Base-by-base conservation (phyloP, 306 rosid species). In the Medicago arabica region DNA sequence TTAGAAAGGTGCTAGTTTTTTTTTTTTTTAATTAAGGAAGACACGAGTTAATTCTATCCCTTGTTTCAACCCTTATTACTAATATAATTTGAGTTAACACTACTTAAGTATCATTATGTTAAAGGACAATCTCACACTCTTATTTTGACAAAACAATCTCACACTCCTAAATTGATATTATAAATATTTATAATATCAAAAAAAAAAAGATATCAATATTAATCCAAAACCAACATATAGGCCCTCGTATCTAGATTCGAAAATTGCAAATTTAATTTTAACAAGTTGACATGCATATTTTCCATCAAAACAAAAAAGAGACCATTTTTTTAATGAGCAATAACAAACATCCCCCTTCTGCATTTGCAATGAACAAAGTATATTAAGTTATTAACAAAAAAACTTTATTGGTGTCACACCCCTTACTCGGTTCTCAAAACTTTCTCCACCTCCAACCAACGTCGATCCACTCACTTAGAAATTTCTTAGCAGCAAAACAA, bases 401-500 rank as follows among this genome's bases (percentile, higher is more conserved):
- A 41, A 55, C 59, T 55, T 77, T 80, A 11, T 71, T 9, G 53
- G 80, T 69, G 34, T 31, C 28, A 64, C 82, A n/a, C 79, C 14
- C 38, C 76, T 73, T 55, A 60, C 69, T 66, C 70, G 61, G 54
- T 83, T 78, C 41, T 31, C 46, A 54, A 69, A 51, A 41, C 68
- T 69, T 34, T 76, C 78, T 69, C 68, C 38, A 75, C 67, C 60
- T 75, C 67, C 75, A 57, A 83, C 74, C 72, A 60, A 83, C 71
- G 28, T 39, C 38, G 8, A 47, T 67, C 54, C 80, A 67, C 77
- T 64, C 8, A 73, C 69, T 41, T 0, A 74, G 81, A 78, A 78
- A 50, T 78, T 85, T 85, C 68, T n/a, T 53, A 47, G 69, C 47
- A 75, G 34, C 81, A 75, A 76, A 57, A 73, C 72, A 39, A 81